phyloP scores from a whole-genome alignment of 192 early-diverging fungal species.

The Anaeromyces robustus region DNA sequence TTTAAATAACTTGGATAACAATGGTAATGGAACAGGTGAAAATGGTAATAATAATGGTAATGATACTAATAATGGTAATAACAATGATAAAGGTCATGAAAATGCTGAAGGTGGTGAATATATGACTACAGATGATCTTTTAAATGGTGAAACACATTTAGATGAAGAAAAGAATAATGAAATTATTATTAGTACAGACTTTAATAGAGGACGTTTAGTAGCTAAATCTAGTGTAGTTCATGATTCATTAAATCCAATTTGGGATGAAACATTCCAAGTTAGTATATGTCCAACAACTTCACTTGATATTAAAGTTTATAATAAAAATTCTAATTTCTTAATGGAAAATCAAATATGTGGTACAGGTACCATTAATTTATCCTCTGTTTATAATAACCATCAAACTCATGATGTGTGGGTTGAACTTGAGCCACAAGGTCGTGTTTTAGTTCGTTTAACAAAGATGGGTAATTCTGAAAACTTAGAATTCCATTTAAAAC shows the following conservation, averaged over 20 bases:
- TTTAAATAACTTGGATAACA: conserved; percentile 1
- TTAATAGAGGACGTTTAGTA: conserved; percentile 12
- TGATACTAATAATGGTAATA: background rate
- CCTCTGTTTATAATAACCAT: conserved; percentile 36
- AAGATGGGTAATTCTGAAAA: conserved; percentile 65
- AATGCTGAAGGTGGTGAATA: background rate
- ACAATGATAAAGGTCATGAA: background rate
- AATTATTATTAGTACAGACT: background rate
- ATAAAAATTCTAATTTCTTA: conserved; percentile 21
- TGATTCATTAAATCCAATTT: conserved; percentile 55
- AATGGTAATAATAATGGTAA: background rate
- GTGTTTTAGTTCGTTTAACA: conserved; percentile 47
- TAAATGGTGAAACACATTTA: background rate
- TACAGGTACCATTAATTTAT: conserved; percentile 32
- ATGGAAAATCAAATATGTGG: conserved; percentile 29
- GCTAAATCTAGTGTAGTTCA: conserved; percentile 29
- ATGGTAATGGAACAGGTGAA: background rate
- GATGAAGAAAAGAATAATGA: background rate
- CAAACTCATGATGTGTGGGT: conserved; percentile 52
- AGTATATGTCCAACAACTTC: conserved; percentile 31
- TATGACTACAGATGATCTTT: background rate
- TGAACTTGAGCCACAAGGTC: conserved; percentile 50
- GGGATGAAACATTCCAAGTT: conserved; percentile 64
- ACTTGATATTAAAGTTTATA: conserved; percentile 24
- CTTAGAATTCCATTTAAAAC: conserved; percentile 69